phyloP scores from a whole-genome alignment of 306 rosid species.

The Urtica urens region DNA sequence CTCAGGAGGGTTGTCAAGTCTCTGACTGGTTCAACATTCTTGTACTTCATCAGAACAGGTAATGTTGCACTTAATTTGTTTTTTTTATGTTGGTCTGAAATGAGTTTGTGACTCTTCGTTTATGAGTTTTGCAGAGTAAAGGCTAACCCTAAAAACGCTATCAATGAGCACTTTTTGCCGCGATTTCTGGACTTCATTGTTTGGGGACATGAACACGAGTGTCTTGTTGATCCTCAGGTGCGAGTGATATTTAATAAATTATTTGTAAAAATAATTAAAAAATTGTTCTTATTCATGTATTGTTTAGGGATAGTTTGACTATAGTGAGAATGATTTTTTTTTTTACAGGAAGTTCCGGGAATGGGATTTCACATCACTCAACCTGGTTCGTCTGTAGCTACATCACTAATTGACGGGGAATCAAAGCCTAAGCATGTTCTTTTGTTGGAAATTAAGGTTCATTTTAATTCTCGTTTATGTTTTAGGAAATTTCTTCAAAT shows the following conservation, averaged over 20 bases:
- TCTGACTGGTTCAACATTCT: constrained; percentile 97
- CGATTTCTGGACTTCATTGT: constrained; percentile 91
- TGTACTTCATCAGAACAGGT: constrained; percentile 99
- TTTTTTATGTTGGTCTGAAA: too few relatives aligned
- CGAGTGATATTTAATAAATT: too few relatives aligned
- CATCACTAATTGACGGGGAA: constrained; percentile 97
- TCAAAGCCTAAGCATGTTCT: constrained; percentile 96
- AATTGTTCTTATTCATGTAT: background rate
- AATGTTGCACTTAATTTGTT: constrained; percentile 9
- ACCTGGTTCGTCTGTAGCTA: constrained; percentile 98
- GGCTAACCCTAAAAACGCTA: constrained; percentile 96
- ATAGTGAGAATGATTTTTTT: constrained; percentile 14
- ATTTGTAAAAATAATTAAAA: too few relatives aligned
- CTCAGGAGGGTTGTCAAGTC: constrained; percentile 70
- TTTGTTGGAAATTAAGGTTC: constrained; percentile 92
- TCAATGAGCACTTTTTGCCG: constrained; percentile 91
- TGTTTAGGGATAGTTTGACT: too few relatives aligned
- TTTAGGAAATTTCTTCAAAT: constrained; percentile 4
- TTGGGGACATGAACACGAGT: constrained; percentile 99
- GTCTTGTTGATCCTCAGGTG: constrained; percentile 96
- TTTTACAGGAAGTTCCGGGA: constrained; percentile 89
- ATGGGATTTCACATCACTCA: constrained; percentile 99
- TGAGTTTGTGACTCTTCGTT: constrained; percentile 1
- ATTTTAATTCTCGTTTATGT: constrained; percentile 10
- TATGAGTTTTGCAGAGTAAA: constrained; percentile 57